Percentiles rank a stretch among this genome's conserved stretches.
Evolutionary conservation across 768 basidiomycete genomes (phyloP).

Genomic region (Rossbeevera mucosa): DNA sequence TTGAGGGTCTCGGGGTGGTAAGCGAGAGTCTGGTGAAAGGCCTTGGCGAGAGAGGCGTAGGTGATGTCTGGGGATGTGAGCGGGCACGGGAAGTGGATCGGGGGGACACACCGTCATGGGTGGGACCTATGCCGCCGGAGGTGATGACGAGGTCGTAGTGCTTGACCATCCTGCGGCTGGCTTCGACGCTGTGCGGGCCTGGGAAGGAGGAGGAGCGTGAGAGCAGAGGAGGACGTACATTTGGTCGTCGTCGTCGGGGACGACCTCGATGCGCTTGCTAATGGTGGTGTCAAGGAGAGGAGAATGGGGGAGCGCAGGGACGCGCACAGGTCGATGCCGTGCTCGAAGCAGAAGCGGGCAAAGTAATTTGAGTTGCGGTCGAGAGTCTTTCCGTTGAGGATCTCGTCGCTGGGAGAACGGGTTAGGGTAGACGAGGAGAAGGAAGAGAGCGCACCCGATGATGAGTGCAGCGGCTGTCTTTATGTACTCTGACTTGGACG

Average conservation of each 20-base stretch:
- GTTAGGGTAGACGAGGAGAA: too few species aligned
- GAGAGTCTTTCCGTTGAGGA: constrained; percentile 86
- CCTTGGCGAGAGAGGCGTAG: constrained; percentile 80
- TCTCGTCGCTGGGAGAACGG: constrained; percentile 70
- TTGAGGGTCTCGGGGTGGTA: constrained; percentile 75
- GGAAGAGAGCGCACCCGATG: constrained; percentile 53
- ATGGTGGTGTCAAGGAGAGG: background rate
- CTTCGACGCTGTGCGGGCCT: constrained; percentile 59
- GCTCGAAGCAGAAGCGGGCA: constrained; percentile 84
- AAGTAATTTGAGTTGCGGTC: constrained; percentile 85
- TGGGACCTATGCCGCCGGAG: constrained; percentile 87
- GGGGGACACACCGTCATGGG: constrained; percentile 66
- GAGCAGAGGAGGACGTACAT: constrained; percentile 42
- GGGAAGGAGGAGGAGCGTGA: background rate
- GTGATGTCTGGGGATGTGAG: constrained; percentile 65
- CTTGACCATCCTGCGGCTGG: constrained; percentile 73
- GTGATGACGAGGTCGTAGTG: constrained; percentile 90
- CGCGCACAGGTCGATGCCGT: constrained; percentile 72
- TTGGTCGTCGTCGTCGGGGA: constrained; percentile 85
- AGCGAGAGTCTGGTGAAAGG: constrained; percentile 66
- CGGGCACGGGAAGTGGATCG: background rate
- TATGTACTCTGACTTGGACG: constrained; percentile 37
- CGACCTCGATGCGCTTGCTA: constrained; percentile 86
- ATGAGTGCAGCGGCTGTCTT: constrained; percentile 69
- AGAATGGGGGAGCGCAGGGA: background rate